Percentiles rank a stretch among this genome's conserved stretches.
Conservation (phyloP, 1,284 basidiomycete species). For the Heterobasidion parviporum region DNA sequence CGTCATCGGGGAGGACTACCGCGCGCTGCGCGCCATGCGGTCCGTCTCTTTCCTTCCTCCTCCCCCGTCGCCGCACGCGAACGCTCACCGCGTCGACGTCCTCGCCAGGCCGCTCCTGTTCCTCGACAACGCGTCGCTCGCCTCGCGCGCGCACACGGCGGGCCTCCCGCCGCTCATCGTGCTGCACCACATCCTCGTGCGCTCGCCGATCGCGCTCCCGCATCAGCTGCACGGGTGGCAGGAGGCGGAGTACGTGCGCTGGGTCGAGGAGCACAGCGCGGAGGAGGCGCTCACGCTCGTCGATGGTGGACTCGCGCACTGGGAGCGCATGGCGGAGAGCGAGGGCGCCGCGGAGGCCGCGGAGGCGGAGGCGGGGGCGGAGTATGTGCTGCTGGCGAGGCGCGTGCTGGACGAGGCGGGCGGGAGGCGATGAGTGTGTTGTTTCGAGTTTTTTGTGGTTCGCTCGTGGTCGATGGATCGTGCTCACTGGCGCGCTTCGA, state of each 20-base stretch:
- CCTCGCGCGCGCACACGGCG: conserved; percentile 55
- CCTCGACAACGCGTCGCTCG: conserved; percentile 66
- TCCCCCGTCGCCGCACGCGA: background rate
- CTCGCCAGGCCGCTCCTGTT: conserved; percentile 71
- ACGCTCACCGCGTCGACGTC: background rate
- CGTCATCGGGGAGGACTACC: conserved; percentile 73
- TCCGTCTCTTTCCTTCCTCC: conserved; percentile 23
- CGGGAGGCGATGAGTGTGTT: no score
- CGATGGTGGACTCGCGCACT: conserved; percentile 61
- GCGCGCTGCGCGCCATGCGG: conserved; percentile 74
- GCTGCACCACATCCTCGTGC: conserved; percentile 87
- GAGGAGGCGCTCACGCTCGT: conserved; percentile 66
- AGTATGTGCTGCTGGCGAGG: conserved; percentile 60
- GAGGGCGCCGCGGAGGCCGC: conserved; percentile 31
- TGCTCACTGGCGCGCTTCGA: no score
- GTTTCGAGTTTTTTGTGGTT: no score
- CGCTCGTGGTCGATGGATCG: no score
- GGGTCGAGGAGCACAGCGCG: conserved; percentile 74
- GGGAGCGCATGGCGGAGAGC: conserved; percentile 59
- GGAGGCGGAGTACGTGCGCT: conserved; percentile 86
- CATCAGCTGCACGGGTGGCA: conserved; percentile 87
- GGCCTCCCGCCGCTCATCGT: conserved; percentile 79
- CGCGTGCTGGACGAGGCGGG: conserved; percentile 36
- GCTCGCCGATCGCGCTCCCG: conserved; percentile 77
- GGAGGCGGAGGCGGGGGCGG: conserved; percentile 32